These are phyloP conservation scores for Syzygium aqueum DNA, from an alignment of 345 rosid genomes.

Conservation along the genomic window DNA sequence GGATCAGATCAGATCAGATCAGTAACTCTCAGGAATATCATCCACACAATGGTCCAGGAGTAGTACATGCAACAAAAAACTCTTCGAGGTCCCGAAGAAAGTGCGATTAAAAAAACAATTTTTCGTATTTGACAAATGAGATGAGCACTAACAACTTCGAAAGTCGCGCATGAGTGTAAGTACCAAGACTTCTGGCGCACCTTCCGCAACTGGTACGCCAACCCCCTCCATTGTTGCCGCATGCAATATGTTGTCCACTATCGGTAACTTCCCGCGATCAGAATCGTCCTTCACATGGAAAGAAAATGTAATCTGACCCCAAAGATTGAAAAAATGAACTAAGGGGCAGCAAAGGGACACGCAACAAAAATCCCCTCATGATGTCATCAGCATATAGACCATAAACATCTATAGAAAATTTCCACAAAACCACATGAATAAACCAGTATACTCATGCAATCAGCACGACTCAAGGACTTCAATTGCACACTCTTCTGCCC, in stretches of 20 bases:
- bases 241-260: not conserved
- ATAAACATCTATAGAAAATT: not conserved
- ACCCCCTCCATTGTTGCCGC: not conserved
- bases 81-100: not conserved
- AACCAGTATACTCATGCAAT: not conserved
- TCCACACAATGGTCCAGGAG: not conserved
- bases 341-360: constrained; percentile 2
- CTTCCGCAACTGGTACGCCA: not conserved
- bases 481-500: not conserved
- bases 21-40: not conserved
- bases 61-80: not conserved
- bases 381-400: not conserved
- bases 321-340: constrained; percentile 1
- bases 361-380: constrained; percentile 3
- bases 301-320: constrained; percentile 2
- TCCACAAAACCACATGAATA: not conserved
- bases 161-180: not conserved
- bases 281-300: not conserved
- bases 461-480: not conserved
- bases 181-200: not conserved
- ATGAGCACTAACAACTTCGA: not conserved
- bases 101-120: not conserved
- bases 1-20: not conserved
- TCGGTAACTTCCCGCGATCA: not conserved
- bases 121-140: not conserved